Conservation (phyloP, 140 eudicot genomes). For the Bidens hawaiensis region DNA sequence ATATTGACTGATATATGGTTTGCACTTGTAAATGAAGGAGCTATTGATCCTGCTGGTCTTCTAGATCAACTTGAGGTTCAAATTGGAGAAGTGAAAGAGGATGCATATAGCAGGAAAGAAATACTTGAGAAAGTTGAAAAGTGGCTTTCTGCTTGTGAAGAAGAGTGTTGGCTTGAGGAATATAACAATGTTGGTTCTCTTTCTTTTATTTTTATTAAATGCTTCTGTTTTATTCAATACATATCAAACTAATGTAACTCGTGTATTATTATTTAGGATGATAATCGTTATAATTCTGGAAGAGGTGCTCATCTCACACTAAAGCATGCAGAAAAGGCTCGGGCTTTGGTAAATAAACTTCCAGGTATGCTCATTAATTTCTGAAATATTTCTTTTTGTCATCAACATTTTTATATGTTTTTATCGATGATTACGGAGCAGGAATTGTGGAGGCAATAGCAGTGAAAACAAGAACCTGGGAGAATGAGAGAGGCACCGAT, state of each 20-base stretch:
- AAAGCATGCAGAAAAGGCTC: conserved; percentile 95
- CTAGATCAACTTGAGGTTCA: conserved; percentile 77
- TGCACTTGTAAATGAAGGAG: conserved; percentile 36
- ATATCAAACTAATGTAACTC: conserved; percentile 4
- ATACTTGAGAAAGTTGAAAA: conserved; percentile 91
- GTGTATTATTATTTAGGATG: conserved; percentile 46
- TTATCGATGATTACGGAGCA: conserved; percentile 11
- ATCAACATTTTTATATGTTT: conserved; percentile 4
- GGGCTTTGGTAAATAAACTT: conserved; percentile 74
- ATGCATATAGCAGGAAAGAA: conserved; percentile 80
- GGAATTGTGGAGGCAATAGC: conserved; percentile 69
- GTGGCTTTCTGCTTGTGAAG: conserved; percentile 87
- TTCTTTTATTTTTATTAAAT: background rate
- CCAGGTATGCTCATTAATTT: conserved; percentile 47
- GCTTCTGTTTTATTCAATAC: background rate
- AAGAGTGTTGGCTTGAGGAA: conserved; percentile 94
- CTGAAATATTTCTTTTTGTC: background rate
- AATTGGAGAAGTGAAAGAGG: conserved; percentile 72
- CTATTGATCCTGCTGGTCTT: conserved; percentile 67
- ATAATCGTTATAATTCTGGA: conserved; percentile 92
- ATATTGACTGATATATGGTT: conserved; percentile 5
- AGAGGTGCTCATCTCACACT: conserved; percentile 85
- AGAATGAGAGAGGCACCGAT: conserved; percentile 52
- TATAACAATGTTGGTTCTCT: conserved; percentile 57
- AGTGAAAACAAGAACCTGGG: conserved; percentile 58